Base-by-base conservation (phyloP, 108 stramenopile species). In the Epipyxis sp. region DNA sequence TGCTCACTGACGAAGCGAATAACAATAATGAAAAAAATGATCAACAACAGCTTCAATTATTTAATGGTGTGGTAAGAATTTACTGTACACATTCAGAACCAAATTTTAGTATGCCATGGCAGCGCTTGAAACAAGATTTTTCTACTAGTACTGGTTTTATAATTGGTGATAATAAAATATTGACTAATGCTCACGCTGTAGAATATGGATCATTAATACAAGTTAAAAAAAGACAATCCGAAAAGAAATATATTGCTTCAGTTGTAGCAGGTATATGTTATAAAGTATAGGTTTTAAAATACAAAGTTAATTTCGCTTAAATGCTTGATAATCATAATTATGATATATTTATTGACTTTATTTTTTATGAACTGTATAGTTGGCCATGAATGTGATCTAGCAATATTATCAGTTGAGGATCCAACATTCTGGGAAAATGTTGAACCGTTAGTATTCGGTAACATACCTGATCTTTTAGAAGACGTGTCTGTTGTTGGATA, bases 161-260 rank as follows among this genome's bases (percentile, higher is more conserved):
- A 27, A 84, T 84, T 44, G 78, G 82, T 1, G 81, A 71, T 13
- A 78, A 81, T 0, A 83, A 88, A 16, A 88, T 91, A 27, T 59
- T 90, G 37, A 91, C 90, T 50, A 91, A 90, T 78, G 90, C 90
- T 27, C 90, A 90, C 76, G 84, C 86, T 0, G 88, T 91, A 3
- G 86, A 87, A 65, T 82, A 87, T 69, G 84, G 86, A 32, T 69
- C 78, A 42, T 76, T 86, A 43, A 82, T 90, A 1, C 87, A 89
- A 59, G 88, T 86, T 16, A 57, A 57, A 25, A 57, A 16, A 25
- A 16, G 54, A 20, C 54, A 57, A 25, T 57, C 54, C 54, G 54
- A 57, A 57, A 16, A 57, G 54, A 57, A 57, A 57, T 57, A 57
- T 25, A 25, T 57, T 25, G 54, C 54, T 25, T 20, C 16, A 16